Percentiles rank a stretch among this genome's conserved stretches.
Evolutionary conservation across 495 filamentous ascomycete species (phyloP).

Genomic region (Pseudotulostoma volvatum): DNA sequence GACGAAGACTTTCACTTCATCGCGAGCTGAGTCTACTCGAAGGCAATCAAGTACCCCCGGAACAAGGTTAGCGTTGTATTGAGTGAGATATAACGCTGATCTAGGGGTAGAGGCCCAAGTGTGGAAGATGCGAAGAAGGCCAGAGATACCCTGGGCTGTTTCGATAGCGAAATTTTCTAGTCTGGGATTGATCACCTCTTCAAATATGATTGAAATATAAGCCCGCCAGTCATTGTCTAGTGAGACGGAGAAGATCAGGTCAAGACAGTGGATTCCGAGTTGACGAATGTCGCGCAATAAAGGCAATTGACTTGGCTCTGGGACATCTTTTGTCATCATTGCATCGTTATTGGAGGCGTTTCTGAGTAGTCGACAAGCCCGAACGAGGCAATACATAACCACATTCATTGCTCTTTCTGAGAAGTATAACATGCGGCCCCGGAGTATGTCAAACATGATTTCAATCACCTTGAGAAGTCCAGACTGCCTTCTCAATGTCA

Average conservation of each 20-base stretch:
- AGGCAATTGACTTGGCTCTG: slow-evolving; percentile 25
- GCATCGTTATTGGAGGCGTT: slow-evolving; percentile 19
- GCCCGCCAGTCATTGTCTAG: slow-evolving; percentile 48
- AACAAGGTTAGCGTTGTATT: slow-evolving; percentile 46
- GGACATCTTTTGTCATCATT: slow-evolving; percentile 29
- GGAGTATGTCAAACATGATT: slow-evolving; percentile 70
- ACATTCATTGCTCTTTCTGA: slow-evolving; percentile 49
- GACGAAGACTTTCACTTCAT: slow-evolving; percentile 73
- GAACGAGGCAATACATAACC: slow-evolving; percentile 60
- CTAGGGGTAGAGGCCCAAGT: slow-evolving; percentile 57
- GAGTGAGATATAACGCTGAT: slow-evolving; percentile 49
- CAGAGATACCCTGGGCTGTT: slow-evolving; percentile 77
- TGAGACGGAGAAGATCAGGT: slow-evolving; percentile 54
- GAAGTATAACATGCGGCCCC: slow-evolving; percentile 46
- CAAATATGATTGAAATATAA: slow-evolving; percentile 53
- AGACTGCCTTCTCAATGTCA: slow-evolving; percentile 59
- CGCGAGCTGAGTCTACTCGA: slow-evolving; percentile 56
- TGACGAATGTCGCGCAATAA: slow-evolving; percentile 56
- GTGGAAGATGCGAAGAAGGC: slow-evolving; percentile 59
- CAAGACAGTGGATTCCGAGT: slow-evolving; percentile 60
- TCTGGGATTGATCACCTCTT: slow-evolving; percentile 57
- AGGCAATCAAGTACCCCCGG: slow-evolving; percentile 56
- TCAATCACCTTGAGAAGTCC: slow-evolving; percentile 83
- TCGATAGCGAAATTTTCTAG: slow-evolving; percentile 69
- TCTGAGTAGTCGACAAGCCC: slow-evolving; percentile 44